Evolutionary conservation across 73 alveolate genomes (phyloP).

Genomic region (Tetrahymena elliotti): DNA sequence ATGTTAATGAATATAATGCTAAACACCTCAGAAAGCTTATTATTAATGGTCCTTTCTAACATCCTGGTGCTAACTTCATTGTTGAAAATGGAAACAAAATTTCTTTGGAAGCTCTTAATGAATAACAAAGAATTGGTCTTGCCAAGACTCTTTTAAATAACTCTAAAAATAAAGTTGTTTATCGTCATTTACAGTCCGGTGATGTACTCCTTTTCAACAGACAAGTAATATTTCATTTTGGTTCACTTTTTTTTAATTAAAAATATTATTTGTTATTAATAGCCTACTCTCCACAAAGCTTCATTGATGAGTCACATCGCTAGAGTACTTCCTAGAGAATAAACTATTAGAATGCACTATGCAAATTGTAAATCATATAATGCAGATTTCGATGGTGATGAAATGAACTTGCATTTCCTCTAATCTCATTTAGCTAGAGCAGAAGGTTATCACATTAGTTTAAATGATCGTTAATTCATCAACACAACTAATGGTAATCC

Average conservation of each 20-base stretch:
- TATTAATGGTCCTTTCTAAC: conserved; percentile 58
- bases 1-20: conserved; percentile 78
- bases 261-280: background rate
- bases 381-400: conserved; percentile 99
- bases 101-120: conserved; percentile 64
- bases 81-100: conserved; percentile 73
- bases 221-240: conserved; percentile 29
- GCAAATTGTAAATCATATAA: conserved; percentile 98
- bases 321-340: conserved; percentile 90
- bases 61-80: conserved; percentile 50
- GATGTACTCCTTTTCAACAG: conserved; percentile 94
- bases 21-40: conserved; percentile 77
- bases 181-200: conserved; percentile 91
- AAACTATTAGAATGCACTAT: conserved; percentile 98
- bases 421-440: conserved; percentile 84
- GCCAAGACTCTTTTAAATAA: conserved; percentile 65
- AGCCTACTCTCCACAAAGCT: conserved; percentile 98
- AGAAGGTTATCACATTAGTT: conserved; percentile 79
- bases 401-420: conserved; percentile 97
- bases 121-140: conserved; percentile 71
- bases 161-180: conserved; percentile 75
- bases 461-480: conserved; percentile 87
- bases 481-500: conserved; percentile 99
- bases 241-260: background rate
- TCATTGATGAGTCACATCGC: conserved; percentile 68